Evolutionary conservation across 2,329 filamentous ascomycete genomes (phyloP).

Genomic region (Pseudocercospora eumusae): DNA sequence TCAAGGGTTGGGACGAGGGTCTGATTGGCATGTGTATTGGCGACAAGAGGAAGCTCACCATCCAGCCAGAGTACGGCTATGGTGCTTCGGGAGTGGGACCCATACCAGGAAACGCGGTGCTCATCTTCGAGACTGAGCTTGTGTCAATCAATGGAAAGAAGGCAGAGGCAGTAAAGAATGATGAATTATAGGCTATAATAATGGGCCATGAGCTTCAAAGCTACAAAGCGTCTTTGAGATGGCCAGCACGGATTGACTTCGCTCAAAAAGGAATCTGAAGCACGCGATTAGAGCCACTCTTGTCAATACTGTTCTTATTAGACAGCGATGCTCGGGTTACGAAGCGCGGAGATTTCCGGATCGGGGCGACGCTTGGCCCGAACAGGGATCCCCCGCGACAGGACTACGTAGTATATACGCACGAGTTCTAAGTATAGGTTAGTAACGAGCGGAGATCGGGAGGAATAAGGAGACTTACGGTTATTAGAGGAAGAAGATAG

Average conservation of each 20-base stretch:
- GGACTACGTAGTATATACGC: too few relatives aligned
- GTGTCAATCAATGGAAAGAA: constrained; percentile 56
- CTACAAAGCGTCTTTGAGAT: background rate
- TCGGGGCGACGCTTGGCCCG: too few relatives aligned
- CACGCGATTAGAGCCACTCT: too few relatives aligned
- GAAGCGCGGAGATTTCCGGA: too few relatives aligned
- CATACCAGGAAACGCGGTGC: constrained; percentile 79
- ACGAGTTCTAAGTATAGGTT: too few relatives aligned
- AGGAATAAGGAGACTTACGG: too few relatives aligned
- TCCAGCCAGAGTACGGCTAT: constrained; percentile 80
- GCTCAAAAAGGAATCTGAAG: too few relatives aligned
- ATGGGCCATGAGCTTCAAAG: background rate
- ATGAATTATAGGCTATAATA: background rate
- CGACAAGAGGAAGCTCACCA: constrained; percentile 88
- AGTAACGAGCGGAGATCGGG: too few relatives aligned
- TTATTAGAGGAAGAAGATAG: too few relatives aligned
- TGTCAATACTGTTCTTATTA: too few relatives aligned
- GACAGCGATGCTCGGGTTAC: too few relatives aligned
- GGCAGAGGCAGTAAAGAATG: background rate
- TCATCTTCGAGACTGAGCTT: constrained; percentile 91
- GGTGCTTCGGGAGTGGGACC: constrained; percentile 76
- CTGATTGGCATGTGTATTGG: constrained; percentile 94
- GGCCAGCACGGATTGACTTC: background rate
- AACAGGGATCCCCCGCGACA: too few relatives aligned
- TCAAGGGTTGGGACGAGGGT: constrained; percentile 94